Conservation (phyloP, 2,329 filamentous ascomycete species). For the Epicoccum sorghinum region DNA sequence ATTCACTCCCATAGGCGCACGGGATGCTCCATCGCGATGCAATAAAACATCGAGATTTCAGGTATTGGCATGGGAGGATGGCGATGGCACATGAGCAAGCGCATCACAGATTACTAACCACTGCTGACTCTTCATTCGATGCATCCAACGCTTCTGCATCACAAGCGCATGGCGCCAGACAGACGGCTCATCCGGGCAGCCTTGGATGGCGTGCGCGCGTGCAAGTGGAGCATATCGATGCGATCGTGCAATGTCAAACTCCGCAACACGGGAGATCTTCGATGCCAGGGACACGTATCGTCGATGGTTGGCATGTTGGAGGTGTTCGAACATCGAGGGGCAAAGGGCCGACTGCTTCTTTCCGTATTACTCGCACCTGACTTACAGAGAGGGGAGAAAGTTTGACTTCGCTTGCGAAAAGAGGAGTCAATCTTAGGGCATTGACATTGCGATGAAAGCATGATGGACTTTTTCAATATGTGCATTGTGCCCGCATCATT, state of each 20-base stretch:
- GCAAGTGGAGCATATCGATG: slow-evolving; percentile 1
- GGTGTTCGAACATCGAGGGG: neutral
- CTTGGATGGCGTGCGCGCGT: slow-evolving; percentile 5
- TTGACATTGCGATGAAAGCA: neutral
- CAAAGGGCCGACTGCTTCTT: neutral
- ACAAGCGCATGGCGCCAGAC: slow-evolving; percentile 6
- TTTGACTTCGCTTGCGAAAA: neutral
- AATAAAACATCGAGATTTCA: neutral
- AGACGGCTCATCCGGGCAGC: neutral
- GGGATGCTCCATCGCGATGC: neutral
- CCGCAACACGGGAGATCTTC: slow-evolving; percentile 13
- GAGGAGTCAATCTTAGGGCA: neutral
- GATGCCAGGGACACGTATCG: slow-evolving; percentile 8
- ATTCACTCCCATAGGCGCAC: neutral
- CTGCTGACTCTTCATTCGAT: neutral
- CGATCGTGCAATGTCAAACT: slow-evolving; percentile 11
- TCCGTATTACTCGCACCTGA: neutral
- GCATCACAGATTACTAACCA: neutral
- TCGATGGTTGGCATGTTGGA: slow-evolving; percentile 1
- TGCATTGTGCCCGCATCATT: neutral
- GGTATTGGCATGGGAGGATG: neutral
- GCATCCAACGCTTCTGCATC: slow-evolving; percentile 6
- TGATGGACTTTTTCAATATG: neutral
- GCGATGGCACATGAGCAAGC: neutral
- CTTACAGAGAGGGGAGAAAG: slow-evolving; percentile 5